Base-by-base conservation (phyloP, 257 asterid genomes). In the Cruciata laevipes region DNA sequence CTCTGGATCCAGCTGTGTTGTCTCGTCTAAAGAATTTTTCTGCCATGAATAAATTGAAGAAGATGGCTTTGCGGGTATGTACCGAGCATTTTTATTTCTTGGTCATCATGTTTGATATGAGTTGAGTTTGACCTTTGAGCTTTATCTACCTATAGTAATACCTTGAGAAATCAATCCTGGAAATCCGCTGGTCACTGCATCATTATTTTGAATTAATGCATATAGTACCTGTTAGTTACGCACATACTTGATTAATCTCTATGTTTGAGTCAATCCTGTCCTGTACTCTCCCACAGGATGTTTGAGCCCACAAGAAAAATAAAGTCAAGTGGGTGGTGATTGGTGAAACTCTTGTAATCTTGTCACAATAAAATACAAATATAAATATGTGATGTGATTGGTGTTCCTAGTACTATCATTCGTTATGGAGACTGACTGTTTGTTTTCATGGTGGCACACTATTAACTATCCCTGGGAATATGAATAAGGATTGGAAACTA, bases 21-120 rank as follows among this genome's bases (percentile, higher is more conserved):
- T 87, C 95, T 66, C 95, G 95, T 74, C 88, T 87, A 33, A 87
- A 87, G 66, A 86, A 85, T 32, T 87, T 87, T 69, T 87, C 95
- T 56, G 95, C 87, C 60, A 87, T 87, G 95, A 87, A 87, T 75
- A 87, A 85, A 74, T 74, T 87, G 73, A 87, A 87, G 84, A 88
- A 86, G 84, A 88, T 88, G 93, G 96, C 96, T 67, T 81, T 88
- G 73, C 89, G 96, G 90, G 96, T 88, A 84, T 73, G 89, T 74
- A 55, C 38, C 61, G 47, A 38, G 25, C 42, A 42, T 42, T 35
- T 21, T 3, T 42, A 59, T 58, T 27, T 60, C 23, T 32, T 23
- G 49, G 31, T 25, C 13, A 7, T 21, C 47, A 47, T 44, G 42
- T 35, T 16, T 67, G 64, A 21, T 16, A 18, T 18, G 24, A 32